Evolutionary conservation across 306 rosid species (phyloP).

Genomic region (Argentina anserina): DNA sequence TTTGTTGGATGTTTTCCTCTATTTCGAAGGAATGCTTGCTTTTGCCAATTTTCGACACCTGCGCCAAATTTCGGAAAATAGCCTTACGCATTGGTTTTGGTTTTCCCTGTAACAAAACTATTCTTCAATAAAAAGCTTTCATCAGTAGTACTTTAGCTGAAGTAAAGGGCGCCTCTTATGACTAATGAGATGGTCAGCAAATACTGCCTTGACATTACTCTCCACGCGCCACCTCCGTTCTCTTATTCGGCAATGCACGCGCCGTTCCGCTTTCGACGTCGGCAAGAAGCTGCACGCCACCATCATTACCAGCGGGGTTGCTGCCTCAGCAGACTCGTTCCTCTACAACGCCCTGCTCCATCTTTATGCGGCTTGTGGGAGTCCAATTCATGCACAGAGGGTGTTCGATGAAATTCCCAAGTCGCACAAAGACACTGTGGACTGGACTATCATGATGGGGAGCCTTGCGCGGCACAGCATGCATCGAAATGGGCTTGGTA

Average conservation of each 20-base stretch:
- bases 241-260: slow-evolving; percentile 51
- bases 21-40: background rate
- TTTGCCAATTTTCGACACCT: background rate
- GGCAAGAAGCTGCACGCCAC: slow-evolving; percentile 68
- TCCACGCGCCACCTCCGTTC: slow-evolving; percentile 42
- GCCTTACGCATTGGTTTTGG: background rate
- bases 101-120: background rate
- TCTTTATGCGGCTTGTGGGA: slow-evolving; percentile 24
- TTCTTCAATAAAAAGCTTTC: background rate
- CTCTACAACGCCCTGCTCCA: slow-evolving; percentile 66
- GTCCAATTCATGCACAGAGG: slow-evolving; percentile 22
- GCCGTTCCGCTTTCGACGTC: slow-evolving; percentile 40
- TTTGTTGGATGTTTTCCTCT: slow-evolving; percentile 21
- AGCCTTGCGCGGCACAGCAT: slow-evolving; percentile 32
- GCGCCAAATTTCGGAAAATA: background rate
- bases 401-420: slow-evolving; percentile 61
- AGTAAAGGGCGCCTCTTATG: background rate
- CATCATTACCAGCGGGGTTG: slow-evolving; percentile 41
- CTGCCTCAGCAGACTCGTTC: slow-evolving; percentile 39
- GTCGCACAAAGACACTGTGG: slow-evolving; percentile 56
- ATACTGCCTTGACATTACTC: slow-evolving; percentile 18
- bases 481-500: slow-evolving; percentile 32
- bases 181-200: slow-evolving; percentile 42
- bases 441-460: slow-evolving; percentile 62
- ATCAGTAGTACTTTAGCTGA: background rate